phyloP scores from a whole-genome alignment of 352 stramenopile species.

The Phytophthora colocasiae region DNA sequence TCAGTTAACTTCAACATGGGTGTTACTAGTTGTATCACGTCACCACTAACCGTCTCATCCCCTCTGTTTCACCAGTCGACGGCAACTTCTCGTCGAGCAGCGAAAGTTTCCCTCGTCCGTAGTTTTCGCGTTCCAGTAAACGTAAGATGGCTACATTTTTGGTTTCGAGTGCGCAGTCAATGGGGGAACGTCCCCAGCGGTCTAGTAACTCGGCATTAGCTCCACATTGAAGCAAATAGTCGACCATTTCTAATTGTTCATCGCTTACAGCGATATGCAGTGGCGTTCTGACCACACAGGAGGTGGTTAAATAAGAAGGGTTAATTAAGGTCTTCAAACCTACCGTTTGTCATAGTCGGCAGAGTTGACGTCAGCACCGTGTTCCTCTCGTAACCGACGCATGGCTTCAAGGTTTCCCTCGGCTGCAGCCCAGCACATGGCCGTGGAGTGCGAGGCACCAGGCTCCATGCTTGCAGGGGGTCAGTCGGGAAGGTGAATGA shows the following conservation, averaged over 20 bases:
- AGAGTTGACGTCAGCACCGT: constrained; percentile 75
- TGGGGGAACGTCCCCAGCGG: constrained; percentile 71
- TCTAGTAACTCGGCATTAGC: constrained; percentile 62
- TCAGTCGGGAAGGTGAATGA: neutral
- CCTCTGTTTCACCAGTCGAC: constrained; percentile 9
- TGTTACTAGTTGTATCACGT: constrained; percentile 1
- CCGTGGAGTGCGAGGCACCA: constrained; percentile 53
- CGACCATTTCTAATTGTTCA: constrained; percentile 57
- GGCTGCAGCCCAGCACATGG: constrained; percentile 81
- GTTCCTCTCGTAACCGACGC: constrained; percentile 58
- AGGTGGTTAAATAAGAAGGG: neutral
- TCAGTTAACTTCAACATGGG: constrained; percentile 18
- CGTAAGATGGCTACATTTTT: constrained; percentile 56
- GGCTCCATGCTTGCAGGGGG: constrained; percentile 17
- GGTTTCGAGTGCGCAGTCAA: constrained; percentile 72
- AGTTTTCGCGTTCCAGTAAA: constrained; percentile 53
- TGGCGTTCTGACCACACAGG: constrained; percentile 51
- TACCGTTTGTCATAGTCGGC: constrained; percentile 85
- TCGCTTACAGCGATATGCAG: constrained; percentile 83
- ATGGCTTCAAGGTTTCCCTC: constrained; percentile 71
- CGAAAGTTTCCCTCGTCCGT: constrained; percentile 25
- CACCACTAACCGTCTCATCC: constrained; percentile 28
- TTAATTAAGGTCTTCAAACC: neutral
- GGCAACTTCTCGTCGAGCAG: constrained; percentile 25
- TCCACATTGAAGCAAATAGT: constrained; percentile 68